These are phyloP conservation scores for Kodamaea lidongshanica DNA, from an alignment of 805 yeast species.

Conservation along the genomic window DNA sequence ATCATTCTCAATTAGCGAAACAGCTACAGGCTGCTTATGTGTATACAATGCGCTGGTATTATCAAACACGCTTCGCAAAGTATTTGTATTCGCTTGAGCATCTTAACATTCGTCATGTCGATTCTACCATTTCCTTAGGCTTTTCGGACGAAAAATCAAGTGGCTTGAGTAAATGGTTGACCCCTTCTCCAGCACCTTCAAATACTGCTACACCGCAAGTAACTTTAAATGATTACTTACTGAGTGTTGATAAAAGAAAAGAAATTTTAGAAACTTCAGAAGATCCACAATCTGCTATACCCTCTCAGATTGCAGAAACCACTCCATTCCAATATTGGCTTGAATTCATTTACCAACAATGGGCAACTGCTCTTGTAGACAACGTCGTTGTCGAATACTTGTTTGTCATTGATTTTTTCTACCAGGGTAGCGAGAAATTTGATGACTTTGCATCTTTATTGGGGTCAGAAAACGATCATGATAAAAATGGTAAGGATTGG, in stretches of 20 bases:
- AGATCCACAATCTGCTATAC: conserved; percentile 46
- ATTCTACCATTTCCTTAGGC: conserved; percentile 52
- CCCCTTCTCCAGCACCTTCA: conserved; percentile 4
- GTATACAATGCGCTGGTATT: conserved; percentile 92
- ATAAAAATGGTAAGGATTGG: conserved; percentile 23
- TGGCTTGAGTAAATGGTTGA: conserved; percentile 24
- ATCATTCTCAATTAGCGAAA: conserved; percentile 56
- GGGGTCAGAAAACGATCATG: conserved; percentile 7
- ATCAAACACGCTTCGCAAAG: conserved; percentile 67
- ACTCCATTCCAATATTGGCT: conserved; percentile 60
- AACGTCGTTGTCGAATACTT: conserved; percentile 72
- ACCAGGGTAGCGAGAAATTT: conserved; percentile 35
- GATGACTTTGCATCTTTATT: conserved; percentile 15
- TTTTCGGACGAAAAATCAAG: conserved; percentile 19
- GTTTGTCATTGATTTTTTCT: conserved; percentile 68
- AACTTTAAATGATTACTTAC: conserved; percentile 46
- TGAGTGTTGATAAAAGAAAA: conserved; percentile 50
- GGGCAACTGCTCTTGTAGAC: conserved; percentile 67
- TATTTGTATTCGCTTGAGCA: conserved; percentile 69
- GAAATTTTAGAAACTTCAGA: conserved; percentile 37
- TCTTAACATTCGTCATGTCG: conserved; percentile 50
- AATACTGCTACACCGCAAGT: conserved; percentile 6
- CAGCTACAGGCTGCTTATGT: conserved; percentile 77
- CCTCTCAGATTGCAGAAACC: conserved; percentile 80
- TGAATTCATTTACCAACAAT: conserved; percentile 68